A percentile compares a stretch with the other conserved stretches of the same genome.
These are phyloP conservation scores for Obba rivulosa DNA, from an alignment of 768 basidiomycete genomes.

Conservation along the genomic window DNA sequence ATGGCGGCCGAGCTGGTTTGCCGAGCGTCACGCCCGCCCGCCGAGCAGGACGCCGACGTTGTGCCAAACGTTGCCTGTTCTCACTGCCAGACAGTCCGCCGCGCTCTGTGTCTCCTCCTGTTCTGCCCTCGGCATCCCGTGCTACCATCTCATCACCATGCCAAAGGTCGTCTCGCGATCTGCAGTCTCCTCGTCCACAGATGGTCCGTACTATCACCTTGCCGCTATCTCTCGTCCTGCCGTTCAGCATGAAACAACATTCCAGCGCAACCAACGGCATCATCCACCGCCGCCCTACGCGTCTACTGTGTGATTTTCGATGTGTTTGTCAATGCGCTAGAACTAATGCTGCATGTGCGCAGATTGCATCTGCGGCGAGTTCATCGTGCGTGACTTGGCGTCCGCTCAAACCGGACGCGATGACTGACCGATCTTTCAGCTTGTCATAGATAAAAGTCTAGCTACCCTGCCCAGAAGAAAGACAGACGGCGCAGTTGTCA, in stretches of 20 bases:
- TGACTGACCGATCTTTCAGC: slow-evolving; percentile 35
- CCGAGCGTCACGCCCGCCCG: not conserved
- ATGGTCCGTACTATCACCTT: slow-evolving; percentile 44
- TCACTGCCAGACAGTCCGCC: not conserved
- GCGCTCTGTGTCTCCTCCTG: not conserved
- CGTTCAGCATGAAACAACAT: slow-evolving; percentile 11
- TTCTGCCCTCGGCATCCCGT: not conserved
- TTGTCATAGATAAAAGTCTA: slow-evolving; percentile 76
- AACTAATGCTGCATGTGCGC: slow-evolving; percentile 12
- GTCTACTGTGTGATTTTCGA: slow-evolving; percentile 64
- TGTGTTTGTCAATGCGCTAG: slow-evolving; percentile 4
- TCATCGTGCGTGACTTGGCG: slow-evolving; percentile 51
- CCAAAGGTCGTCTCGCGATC: slow-evolving; percentile 91
- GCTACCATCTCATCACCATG: slow-evolving; percentile 39
- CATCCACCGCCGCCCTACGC: slow-evolving; percentile 69
- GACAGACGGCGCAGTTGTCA: slow-evolving; percentile 76
- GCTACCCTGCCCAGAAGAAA: slow-evolving; percentile 62
- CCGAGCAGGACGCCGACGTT: not conserved
- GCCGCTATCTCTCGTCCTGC: slow-evolving; percentile 4
- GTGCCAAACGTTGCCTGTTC: not conserved
- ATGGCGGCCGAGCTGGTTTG: no score
- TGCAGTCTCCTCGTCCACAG: slow-evolving; percentile 82
- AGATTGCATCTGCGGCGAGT: slow-evolving; percentile 89
- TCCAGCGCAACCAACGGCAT: slow-evolving; percentile 72
- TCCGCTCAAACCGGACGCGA: not conserved